A percentile compares a stretch with the other conserved stretches of the same genome.
Evolutionary conservation across 2,329 filamentous ascomycete species (phyloP).

Genomic region (Tolypocladium endophyticum): DNA sequence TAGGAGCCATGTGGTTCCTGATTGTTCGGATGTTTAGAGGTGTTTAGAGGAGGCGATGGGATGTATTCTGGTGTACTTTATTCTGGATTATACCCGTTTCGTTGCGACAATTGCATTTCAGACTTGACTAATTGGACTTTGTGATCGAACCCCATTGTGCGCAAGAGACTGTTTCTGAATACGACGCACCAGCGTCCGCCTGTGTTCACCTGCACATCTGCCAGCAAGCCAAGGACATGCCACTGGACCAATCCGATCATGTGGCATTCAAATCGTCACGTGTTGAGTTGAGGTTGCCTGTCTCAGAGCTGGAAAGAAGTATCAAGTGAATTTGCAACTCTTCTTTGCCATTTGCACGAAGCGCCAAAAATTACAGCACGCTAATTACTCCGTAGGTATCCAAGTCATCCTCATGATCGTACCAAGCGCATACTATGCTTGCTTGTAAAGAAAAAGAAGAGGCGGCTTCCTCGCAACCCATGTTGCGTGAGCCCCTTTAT

Average conservation of each 20-base stretch:
- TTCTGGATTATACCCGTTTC: not conserved
- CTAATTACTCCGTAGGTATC: not conserved
- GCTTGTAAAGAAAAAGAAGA: not conserved
- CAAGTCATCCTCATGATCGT: not conserved
- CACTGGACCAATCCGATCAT: too few relatives aligned
- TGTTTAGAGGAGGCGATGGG: constrained; percentile 30
- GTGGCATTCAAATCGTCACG: not conserved
- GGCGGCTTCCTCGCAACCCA: not conserved
- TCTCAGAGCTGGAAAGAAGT: not conserved
- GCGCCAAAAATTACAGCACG: not conserved
- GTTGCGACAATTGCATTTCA: not conserved
- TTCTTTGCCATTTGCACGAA: not conserved
- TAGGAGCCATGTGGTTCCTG: constrained; percentile 86
- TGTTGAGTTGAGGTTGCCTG: not conserved
- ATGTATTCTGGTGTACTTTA: not conserved
- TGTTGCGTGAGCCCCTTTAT: not conserved
- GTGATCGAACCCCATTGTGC: not conserved
- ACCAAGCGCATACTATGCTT: not conserved
- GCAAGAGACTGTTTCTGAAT: not conserved
- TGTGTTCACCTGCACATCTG: too few relatives aligned
- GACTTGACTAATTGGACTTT: not conserved
- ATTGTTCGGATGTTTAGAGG: constrained; percentile 76
- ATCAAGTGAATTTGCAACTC: not conserved
- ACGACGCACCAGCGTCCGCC: too few relatives aligned
- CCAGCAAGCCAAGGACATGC: too few relatives aligned